Base-by-base conservation (phyloP, 2,329 filamentous ascomycete species). In the Aspergillus aculeatinus region DNA sequence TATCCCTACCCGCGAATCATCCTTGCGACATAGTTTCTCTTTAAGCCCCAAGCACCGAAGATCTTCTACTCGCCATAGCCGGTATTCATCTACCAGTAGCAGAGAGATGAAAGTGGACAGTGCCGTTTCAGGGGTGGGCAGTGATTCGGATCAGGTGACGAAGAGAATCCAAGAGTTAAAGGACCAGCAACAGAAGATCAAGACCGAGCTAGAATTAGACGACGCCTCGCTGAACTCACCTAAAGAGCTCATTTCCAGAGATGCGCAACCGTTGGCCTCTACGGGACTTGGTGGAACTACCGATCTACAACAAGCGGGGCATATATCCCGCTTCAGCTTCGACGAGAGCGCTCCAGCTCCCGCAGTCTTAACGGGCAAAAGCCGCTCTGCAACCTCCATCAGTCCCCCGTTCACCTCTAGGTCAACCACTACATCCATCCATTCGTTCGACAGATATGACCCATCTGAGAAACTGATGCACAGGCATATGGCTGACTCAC, bases 261-360 rank as follows among this genome's bases (percentile, higher is more conserved):
- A 60, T 16, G 51, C 62, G 56, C 61, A 29, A 67, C 63, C 48
- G 61, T 67, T 49, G 29, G 57, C 31, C 25, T 27, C 47, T 14
- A 57, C 58, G 23, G 63, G 53, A 50, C n/a, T 49, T 33, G 29
- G 29, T 29, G 49, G 50, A 35, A 51, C 35, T 10, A 51, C 47
- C 25, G 51, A 29, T n/a, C 63, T 65, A 10, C 60, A 62, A 35
- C 59, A 62, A 50, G 63, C 60, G 21, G 60, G 23, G 35, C 51
- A 53, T 47, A 27, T 48, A 16, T 62, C 60, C 48, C 60, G 57
- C 21, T 21, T 29, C 12, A 51, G n/a, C 11, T 61, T 63, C 25
- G 69, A 89, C 23, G 87, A 90, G 19, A 87, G 86, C 14, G 89
- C 89, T 0, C 89, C 89, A 1, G 89, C 86, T 19, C 89, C 89